A percentile compares a stretch with the other conserved stretches of the same genome.
Conservation (phyloP, 352 stramenopile genomes). For the Globisporangium paroecandrum region DNA sequence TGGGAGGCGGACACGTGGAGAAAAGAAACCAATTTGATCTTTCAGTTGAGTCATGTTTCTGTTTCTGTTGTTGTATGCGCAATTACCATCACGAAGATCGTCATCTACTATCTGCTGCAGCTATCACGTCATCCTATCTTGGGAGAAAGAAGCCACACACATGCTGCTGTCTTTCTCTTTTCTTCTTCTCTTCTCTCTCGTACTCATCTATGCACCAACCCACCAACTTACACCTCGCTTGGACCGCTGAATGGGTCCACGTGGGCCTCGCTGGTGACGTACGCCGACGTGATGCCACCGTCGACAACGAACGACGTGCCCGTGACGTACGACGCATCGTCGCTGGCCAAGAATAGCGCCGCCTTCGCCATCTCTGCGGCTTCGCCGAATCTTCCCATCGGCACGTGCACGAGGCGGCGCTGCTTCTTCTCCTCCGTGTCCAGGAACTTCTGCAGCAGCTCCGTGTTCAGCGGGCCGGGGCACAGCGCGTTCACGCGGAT, state of each 20-base stretch:
- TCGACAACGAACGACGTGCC: conserved; percentile 86
- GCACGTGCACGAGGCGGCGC: conserved; percentile 81
- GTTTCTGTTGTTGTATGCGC: neutral
- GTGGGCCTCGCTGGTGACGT: conserved; percentile 76
- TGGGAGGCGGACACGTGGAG: neutral
- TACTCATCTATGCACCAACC: neutral
- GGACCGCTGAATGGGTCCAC: conserved; percentile 83
- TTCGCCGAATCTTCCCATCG: conserved; percentile 86
- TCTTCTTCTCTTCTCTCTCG: conserved; percentile 5
- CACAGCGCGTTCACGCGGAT: conserved; percentile 87
- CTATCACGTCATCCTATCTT: neutral
- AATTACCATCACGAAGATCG: neutral
- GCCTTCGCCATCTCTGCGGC: conserved; percentile 86
- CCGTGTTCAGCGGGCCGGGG: conserved; percentile 81
- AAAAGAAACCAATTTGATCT: neutral
- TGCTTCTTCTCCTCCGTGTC: conserved; percentile 84
- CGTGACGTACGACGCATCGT: conserved; percentile 85
- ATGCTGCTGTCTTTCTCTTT: conserved; percentile 2
- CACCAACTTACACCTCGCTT: conserved; percentile 52
- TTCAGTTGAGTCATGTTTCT: neutral
- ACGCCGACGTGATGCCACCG: conserved; percentile 83
- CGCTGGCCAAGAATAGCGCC: conserved; percentile 80
- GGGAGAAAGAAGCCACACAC: neutral
- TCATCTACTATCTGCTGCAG: neutral
- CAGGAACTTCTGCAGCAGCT: conserved; percentile 86